A percentile compares a stretch with the other conserved stretches of the same genome.
phyloP scores from a whole-genome alignment of 1,139 yeast genomes.

The Yamadazyma mexicana region DNA sequence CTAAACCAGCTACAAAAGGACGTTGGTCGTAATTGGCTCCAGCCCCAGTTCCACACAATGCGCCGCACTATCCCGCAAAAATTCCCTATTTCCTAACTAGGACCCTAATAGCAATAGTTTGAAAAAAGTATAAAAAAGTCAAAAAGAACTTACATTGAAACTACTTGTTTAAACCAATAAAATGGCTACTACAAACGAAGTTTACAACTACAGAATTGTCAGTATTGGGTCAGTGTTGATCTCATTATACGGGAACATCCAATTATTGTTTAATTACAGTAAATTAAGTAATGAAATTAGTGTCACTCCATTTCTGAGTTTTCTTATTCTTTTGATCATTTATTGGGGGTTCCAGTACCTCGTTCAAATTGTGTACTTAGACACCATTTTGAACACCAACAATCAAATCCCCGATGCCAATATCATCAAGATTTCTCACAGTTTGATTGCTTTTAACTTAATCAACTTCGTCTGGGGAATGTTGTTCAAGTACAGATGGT shows the following conservation, averaged over 20 bases:
- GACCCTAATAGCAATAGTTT: conserved; percentile 3
- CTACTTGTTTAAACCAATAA: background rate
- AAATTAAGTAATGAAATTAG: conserved; percentile 40
- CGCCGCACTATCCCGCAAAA: background rate
- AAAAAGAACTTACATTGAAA: background rate
- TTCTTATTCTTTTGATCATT: conserved; percentile 48
- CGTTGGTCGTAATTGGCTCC: no score
- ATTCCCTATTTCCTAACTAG: conserved; percentile 2
- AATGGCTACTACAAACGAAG: conserved; percentile 10
- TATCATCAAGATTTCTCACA: conserved; percentile 25
- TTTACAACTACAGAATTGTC: conserved; percentile 38
- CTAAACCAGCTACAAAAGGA: no score
- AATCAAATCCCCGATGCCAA: conserved; percentile 15
- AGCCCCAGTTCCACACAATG: no score
- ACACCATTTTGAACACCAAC: conserved; percentile 43
- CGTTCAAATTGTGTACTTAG: conserved; percentile 42
- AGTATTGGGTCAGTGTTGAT: conserved; percentile 51
- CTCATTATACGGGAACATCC: conserved; percentile 54
- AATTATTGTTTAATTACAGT: conserved; percentile 52
- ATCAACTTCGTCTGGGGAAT: conserved; percentile 61
- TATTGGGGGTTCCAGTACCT: conserved; percentile 60
- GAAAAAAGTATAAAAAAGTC: background rate
- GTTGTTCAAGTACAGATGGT: conserved; percentile 57
- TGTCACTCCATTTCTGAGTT: conserved; percentile 71
- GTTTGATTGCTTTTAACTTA: conserved; percentile 62